Base-by-base conservation (phyloP, 2,329 filamentous ascomycete species). In the Canariomyces notabilis region DNA sequence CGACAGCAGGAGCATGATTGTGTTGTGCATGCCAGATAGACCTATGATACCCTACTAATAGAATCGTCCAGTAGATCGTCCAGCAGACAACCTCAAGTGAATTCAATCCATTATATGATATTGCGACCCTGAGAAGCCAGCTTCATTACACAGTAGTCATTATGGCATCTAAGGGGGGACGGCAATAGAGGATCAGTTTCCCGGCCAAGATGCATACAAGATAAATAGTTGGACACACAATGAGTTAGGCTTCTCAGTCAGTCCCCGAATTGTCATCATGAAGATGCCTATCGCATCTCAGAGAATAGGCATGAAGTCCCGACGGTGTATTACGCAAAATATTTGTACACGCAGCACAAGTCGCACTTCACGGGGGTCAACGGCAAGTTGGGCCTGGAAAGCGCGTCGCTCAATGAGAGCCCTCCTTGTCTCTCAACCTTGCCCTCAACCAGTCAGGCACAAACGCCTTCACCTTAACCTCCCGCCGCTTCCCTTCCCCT, bases 371-470 rank as follows among this genome's bases (percentile, higher is more conserved):
- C 14, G 4, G n/a, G n/a, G n/a, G 4, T 9, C 26, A 29, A 12
- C 9, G 22, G 26, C 4, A 8, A 29, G 26, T 12, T 29, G 9
- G 26, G 26, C 26, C 18, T 43, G 42, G 19, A 37, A 21, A 12
- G 32, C 21, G 15, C 26, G 4, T 16, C 26, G 26, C 18, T 15
- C 14, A 2, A 8, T 18, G 1, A 18, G 11, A 6, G 20, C 22
- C 32, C 32, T 44, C 42, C 31, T 39, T 32, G 19, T 20, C 37
- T 15, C 12, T 37, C 46, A 56, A 55, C 12, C 67, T 67, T 16
- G 57, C 56, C 44, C 72, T 68, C 61, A 82, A 46, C 91, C 91
- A 97, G 33, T 80, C 73, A 0, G 90, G 89, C 57, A 96, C 82
- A 65, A 95, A 86, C 1, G 91, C 88, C 70, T 86, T 89, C 29